Evolutionary conservation across 2,329 filamentous ascomycete genomes (phyloP), one percentile per base, ranked within the genome.

Genomic region (Venturiaceae sp.): DNA sequence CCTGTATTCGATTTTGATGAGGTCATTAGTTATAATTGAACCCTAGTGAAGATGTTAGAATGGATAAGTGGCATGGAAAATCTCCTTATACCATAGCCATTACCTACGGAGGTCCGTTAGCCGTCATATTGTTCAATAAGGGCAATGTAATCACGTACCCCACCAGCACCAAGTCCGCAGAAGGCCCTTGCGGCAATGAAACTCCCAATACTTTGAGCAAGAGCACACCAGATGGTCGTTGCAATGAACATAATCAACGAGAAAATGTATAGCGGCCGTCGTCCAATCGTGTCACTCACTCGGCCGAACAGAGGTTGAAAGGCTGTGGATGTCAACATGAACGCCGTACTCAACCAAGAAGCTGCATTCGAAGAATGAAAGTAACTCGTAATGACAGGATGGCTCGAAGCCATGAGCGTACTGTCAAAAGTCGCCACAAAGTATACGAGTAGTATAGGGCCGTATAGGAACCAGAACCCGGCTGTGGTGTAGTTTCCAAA

Each of bases 321-420:
- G 26, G 85, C 83, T 1, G 88, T 91, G 3, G 83, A 88, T 0
- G 88, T 90, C 37, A 94, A 77, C 36, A 92, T 72, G 63, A 91
- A 92, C 0, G 87, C 83, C 0, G 88, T 92, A 1, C 87, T 90
- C 4, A 92, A 77, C 89, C 89, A 94, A 1, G 88, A 90, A 3
- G 89, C 89, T 52, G 83, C 83, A 69, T 92, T 90, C 33, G 87
- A 88, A 53, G 86, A 82, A 61, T 84, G 75, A 70, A 92, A 92
- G 69, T 92, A 84, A 0, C 87, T 90, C 0, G 88, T 91, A 61
- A 92, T 90, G 59, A 89, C 86, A 0, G 88, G 88, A 69, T 94
- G 88, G 44, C 81, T 86, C 2, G 87, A 90, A 4, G 87, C 87
- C 87, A 92, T 91, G 63, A 92, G 81, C 3, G 88, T 92, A 11